Evolutionary conservation across 2,329 filamentous ascomycete genomes (phyloP).

Genomic region (Colletotrichum sp.): DNA sequence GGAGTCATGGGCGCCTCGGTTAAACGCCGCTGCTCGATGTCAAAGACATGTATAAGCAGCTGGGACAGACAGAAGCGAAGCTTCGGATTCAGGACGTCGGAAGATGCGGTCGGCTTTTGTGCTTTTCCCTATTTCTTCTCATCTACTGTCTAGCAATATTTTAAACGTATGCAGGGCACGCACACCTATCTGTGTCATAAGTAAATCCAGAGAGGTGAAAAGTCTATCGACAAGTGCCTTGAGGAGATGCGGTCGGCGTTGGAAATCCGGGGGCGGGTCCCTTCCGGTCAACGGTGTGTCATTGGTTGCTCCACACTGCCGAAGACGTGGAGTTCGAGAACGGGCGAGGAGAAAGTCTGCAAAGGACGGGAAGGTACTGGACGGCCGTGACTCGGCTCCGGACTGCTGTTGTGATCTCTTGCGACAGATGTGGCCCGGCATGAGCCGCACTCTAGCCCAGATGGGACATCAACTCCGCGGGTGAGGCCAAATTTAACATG

Average conservation of each 20-base stretch:
- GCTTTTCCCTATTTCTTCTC: too few relatives aligned
- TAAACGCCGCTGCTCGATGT: background rate
- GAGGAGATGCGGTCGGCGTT: background rate
- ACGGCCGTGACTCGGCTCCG: background rate
- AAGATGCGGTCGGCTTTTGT: background rate
- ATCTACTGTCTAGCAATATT: too few relatives aligned
- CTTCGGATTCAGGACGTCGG: background rate
- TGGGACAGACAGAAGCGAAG: too few relatives aligned
- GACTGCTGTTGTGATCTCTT: accelerated
- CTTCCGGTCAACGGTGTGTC: accelerated
- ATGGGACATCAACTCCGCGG: background rate
- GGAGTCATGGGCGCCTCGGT: accelerated
- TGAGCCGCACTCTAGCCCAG: background rate
- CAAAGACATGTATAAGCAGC: too few relatives aligned
- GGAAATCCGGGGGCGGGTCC: background rate
- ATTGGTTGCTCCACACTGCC: background rate
- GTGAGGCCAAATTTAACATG: background rate
- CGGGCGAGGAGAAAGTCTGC: background rate
- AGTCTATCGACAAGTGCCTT: too few relatives aligned
- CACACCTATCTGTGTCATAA: too few relatives aligned
- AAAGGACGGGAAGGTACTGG: too few relatives aligned
- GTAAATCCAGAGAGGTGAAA: too few relatives aligned
- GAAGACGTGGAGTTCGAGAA: background rate
- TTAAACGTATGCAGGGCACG: too few relatives aligned
- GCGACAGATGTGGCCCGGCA: accelerated